Evolutionary conservation across 2,329 filamentous ascomycete genomes (phyloP), one percentile per base, ranked within the genome.

Genomic region (Sporothrix euskadiensis): DNA sequence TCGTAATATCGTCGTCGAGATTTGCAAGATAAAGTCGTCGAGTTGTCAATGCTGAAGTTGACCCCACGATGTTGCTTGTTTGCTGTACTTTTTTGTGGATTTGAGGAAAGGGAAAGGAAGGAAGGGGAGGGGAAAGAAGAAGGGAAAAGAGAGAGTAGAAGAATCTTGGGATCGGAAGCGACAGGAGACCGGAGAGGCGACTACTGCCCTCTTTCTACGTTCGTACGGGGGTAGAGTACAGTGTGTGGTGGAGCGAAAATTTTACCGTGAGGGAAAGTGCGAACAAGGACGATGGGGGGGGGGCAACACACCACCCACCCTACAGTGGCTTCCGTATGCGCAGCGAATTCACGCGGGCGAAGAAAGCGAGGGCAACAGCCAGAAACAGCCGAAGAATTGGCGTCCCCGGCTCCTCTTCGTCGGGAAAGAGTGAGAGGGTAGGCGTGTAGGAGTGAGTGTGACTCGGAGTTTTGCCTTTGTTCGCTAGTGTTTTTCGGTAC

Each of bases 201-300:
- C 68, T 56, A 69, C 56, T 6, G 35, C 54, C 32, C 39, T 61
- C 54, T 71, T 56, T 47, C 61, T n/a, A 26, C 52, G n/a, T 26
- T 26, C 26, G 26, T 26, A 26, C 26, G 26, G 26, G 26, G 26
- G 26, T 26, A 4, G 22, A 12, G 22, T 47, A 44, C 61, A 47
- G 39, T 47, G 61, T 65, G 32, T 35, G 49, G 73, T 69, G 63
- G 73, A 69, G 69, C 69, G 73, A 74, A 74, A 74, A 69, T 74
- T 74, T 65, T 71, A 69, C 71, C 65, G 59, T 56, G 39, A 41
- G 41, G 69, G 49, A 39, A 54, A 59, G 56, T 54, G 59, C n/a
- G 39, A n/a, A 8, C 26, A 14, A 66, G n/a, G 49, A 35, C 35
- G 35, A 35, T 35, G 35, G 35, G 35, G 35, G 41, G 49, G 44